Conservation (phyloP, 106 monocot species). For the Iris macrosiphon region DNA sequence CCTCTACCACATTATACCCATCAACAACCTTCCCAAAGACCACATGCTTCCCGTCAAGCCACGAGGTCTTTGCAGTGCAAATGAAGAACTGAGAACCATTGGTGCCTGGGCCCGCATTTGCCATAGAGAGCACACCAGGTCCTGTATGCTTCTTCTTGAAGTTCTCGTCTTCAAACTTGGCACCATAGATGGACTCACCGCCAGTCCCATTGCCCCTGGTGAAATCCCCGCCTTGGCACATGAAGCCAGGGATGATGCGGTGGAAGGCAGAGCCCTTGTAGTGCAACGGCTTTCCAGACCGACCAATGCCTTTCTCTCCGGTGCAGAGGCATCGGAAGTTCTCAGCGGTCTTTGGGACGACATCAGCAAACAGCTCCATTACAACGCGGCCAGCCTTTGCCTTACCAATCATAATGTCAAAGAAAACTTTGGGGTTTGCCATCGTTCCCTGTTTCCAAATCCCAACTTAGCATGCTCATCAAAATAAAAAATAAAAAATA, state of each 20-base stretch:
- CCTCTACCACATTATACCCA: slow-evolving; percentile 62
- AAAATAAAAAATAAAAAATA: neutral
- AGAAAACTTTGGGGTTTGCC: slow-evolving; percentile 86
- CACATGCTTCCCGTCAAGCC: slow-evolving; percentile 84
- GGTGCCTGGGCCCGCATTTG: slow-evolving; percentile 60
- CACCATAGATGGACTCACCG: slow-evolving; percentile 78
- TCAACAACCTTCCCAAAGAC: slow-evolving; percentile 76
- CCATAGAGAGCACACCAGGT: slow-evolving; percentile 76
- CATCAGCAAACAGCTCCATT: slow-evolving; percentile 72
- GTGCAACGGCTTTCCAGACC: slow-evolving; percentile 56
- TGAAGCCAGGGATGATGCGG: slow-evolving; percentile 76
- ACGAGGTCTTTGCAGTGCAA: slow-evolving; percentile 49
- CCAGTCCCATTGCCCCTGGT: slow-evolving; percentile 80
- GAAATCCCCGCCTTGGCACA: slow-evolving; percentile 90
- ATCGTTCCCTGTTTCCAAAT: slow-evolving; percentile 5
- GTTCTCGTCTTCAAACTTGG: slow-evolving; percentile 73
- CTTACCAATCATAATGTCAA: slow-evolving; percentile 73
- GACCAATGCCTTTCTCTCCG: slow-evolving; percentile 76
- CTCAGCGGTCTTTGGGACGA: slow-evolving; percentile 76
- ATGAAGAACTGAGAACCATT: slow-evolving; percentile 93
- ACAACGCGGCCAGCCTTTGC: slow-evolving; percentile 56
- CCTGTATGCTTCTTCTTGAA: slow-evolving; percentile 68
- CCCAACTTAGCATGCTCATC: no score
- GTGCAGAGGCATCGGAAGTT: slow-evolving; percentile 90
- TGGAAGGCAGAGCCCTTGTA: slow-evolving; percentile 79